A percentile compares a stretch with the other conserved stretches of the same genome.
Conservation (phyloP, 2,329 filamentous ascomycete species). For the Ceratocystis ficicola region DNA sequence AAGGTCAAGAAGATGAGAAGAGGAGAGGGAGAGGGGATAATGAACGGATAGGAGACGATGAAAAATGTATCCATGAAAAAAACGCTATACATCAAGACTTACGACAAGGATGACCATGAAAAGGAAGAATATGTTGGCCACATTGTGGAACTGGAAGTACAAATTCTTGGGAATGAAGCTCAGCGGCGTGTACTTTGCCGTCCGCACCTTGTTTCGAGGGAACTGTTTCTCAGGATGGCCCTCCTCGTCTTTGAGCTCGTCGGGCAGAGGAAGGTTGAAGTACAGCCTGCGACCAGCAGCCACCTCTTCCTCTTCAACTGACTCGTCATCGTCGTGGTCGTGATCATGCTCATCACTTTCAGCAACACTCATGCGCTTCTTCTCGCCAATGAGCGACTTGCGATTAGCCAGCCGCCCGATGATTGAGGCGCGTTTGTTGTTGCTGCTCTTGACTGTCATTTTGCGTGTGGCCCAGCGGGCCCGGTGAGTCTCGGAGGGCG, state of each 20-base stretch:
- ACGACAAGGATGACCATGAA: constrained; percentile 91
- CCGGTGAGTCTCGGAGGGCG: constrained; percentile 46
- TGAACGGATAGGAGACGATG: background rate
- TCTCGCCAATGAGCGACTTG: constrained; percentile 47
- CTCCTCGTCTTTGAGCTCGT: constrained; percentile 64
- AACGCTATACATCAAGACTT: constrained; percentile 33
- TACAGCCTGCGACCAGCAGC: constrained; percentile 50
- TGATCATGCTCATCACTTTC: constrained; percentile 29
- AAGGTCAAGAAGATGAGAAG: constrained; percentile 8
- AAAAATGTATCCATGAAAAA: too few species aligned
- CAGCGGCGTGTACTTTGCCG: constrained; percentile 90
- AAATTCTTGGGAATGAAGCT: constrained; percentile 95
- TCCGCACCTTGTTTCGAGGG: constrained; percentile 90
- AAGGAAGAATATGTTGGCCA: constrained; percentile 96
- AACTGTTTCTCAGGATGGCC: constrained; percentile 60
- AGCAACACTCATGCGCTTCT: constrained; percentile 45
- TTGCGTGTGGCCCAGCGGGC: constrained; percentile 96
- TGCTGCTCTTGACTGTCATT: constrained; percentile 60
- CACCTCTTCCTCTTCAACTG: constrained; percentile 26
- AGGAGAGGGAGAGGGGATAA: constrained; percentile 1
- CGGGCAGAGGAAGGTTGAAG: constrained; percentile 75
- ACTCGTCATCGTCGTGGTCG: constrained; percentile 31
- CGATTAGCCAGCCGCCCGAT: constrained; percentile 59
- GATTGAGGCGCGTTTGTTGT: constrained; percentile 70
- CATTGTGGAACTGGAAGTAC: constrained; percentile 96